These are phyloP conservation scores for Cryphonectria parasitica DNA, from an alignment of 2,329 filamentous ascomycete species.

Conservation along the genomic window DNA sequence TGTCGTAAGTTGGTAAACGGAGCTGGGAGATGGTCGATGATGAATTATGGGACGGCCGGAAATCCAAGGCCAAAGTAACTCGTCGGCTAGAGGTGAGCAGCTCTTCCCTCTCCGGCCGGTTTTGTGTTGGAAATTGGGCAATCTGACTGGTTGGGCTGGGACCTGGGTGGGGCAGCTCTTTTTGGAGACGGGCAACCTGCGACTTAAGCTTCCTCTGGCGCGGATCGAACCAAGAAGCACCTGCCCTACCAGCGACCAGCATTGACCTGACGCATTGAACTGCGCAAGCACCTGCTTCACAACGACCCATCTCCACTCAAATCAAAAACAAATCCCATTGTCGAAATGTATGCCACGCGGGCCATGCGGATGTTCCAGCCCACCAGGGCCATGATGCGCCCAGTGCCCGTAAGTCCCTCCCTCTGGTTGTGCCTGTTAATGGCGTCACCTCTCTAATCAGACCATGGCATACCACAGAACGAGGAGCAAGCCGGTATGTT, in stretches of 20 bases:
- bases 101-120: slow-evolving; percentile 7
- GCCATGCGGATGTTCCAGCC: slow-evolving; percentile 70
- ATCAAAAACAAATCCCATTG: slow-evolving; percentile 18
- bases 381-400: slow-evolving; percentile 68
- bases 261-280: slow-evolving; percentile 28
- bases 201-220: slow-evolving; percentile 23
- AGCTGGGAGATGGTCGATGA: slow-evolving; percentile 32
- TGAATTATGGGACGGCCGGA: slow-evolving; percentile 23
- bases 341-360: slow-evolving; percentile 68
- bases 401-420: slow-evolving; percentile 68
- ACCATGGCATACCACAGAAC: slow-evolving; percentile 55
- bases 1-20: slow-evolving; percentile 33
- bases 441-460: slow-evolving; percentile 38
- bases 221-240: slow-evolving; percentile 17
- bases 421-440: slow-evolving; percentile 1
- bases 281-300: slow-evolving; percentile 24
- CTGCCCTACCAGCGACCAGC: slow-evolving; percentile 20
- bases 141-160: slow-evolving; percentile 29
- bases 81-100: background rate
- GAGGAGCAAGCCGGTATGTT: slow-evolving; percentile 70
- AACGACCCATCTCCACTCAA: slow-evolving; percentile 37
- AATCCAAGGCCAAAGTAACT: slow-evolving; percentile 20
- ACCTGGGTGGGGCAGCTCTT: slow-evolving; percentile 23
- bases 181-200: slow-evolving; percentile 19
- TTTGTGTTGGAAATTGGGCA: slow-evolving; percentile 25